Evolutionary conservation across 495 filamentous ascomycete genomes (phyloP).

Genomic region (Aspergillus olivimuriae): DNA sequence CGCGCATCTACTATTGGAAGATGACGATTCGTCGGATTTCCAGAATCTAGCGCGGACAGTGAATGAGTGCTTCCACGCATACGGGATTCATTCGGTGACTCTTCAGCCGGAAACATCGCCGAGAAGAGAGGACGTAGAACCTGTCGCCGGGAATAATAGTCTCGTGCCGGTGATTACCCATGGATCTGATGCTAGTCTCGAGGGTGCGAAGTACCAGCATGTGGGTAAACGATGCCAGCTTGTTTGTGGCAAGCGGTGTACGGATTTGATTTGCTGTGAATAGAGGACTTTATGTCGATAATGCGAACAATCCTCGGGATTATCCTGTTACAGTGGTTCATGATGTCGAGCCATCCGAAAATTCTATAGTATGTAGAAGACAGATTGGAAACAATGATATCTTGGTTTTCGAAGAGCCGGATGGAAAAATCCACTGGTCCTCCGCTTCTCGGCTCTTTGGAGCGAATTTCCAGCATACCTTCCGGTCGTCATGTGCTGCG

Average conservation of each 20-base stretch:
- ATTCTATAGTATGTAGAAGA: too few relatives aligned
- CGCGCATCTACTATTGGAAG: constrained; percentile 31
- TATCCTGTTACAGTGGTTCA: too few relatives aligned
- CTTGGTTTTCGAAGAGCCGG: too few relatives aligned
- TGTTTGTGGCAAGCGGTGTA: constrained; percentile 14
- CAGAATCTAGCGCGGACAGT: constrained; percentile 29
- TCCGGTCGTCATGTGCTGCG: too few relatives aligned
- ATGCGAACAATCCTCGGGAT: too few relatives aligned
- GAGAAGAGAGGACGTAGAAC: neutral
- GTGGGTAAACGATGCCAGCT: constrained; percentile 13
- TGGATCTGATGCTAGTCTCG: neutral
- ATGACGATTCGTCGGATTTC: constrained; percentile 22
- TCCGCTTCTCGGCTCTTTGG: too few relatives aligned
- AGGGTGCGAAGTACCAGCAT: neutral
- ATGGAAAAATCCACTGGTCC: too few relatives aligned
- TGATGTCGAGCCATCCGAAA: too few relatives aligned
- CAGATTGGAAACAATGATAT: too few relatives aligned
- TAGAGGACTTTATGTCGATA: neutral
- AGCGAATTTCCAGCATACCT: too few relatives aligned
- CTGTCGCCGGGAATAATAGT: neutral
- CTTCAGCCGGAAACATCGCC: constrained; percentile 40
- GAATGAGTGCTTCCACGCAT: constrained; percentile 40
- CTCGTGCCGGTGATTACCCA: neutral
- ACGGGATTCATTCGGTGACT: constrained; percentile 40
- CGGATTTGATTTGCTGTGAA: constrained; percentile 16